These are phyloP conservation scores for Apiotrichum siamense DNA, from an alignment of 1,284 basidiomycete genomes.

Conservation along the genomic window DNA sequence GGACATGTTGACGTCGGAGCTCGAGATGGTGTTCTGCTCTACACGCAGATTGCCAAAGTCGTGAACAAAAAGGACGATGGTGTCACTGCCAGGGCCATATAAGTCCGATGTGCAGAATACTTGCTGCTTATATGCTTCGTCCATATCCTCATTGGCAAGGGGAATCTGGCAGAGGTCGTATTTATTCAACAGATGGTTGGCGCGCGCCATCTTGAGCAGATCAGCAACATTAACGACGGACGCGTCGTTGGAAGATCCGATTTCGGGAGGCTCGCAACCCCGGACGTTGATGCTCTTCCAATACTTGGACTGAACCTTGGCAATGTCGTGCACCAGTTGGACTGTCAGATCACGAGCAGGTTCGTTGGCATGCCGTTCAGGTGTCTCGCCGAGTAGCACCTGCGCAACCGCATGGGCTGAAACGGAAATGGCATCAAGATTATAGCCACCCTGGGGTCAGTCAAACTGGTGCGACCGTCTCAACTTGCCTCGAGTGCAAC, in stretches of 20 bases:
- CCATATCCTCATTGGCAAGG: slow-evolving; percentile 59
- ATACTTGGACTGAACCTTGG: slow-evolving; percentile 75
- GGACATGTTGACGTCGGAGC: slow-evolving; percentile 67
- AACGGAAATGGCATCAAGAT: slow-evolving; percentile 77
- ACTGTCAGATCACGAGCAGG: slow-evolving; percentile 70
- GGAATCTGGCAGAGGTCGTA: slow-evolving; percentile 76
- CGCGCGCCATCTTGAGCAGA: slow-evolving; percentile 74
- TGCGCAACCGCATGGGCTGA: slow-evolving; percentile 82
- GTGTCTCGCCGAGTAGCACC: slow-evolving; percentile 77
- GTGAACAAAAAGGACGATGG: slow-evolving; percentile 72
- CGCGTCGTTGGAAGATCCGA: slow-evolving; percentile 4
- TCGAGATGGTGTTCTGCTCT: slow-evolving; percentile 65
- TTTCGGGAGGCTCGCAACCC: slow-evolving; percentile 63
- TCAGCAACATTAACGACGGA: slow-evolving; percentile 51
- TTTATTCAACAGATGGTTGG: slow-evolving; percentile 65
- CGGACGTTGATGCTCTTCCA: slow-evolving; percentile 82
- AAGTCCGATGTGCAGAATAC: slow-evolving; percentile 52
- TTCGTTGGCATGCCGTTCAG: slow-evolving; percentile 64
- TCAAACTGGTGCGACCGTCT: not conserved
- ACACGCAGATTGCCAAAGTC: slow-evolving; percentile 85
- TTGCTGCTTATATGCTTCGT: not conserved
- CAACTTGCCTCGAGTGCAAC: slow-evolving; percentile 80
- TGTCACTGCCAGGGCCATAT: slow-evolving; percentile 51
- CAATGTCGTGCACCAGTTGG: slow-evolving; percentile 80
- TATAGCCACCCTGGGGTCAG: slow-evolving; percentile 78